phyloP scores from a whole-genome alignment of 2,329 filamentous ascomycete species.

The Sporothrix dimorphospora region DNA sequence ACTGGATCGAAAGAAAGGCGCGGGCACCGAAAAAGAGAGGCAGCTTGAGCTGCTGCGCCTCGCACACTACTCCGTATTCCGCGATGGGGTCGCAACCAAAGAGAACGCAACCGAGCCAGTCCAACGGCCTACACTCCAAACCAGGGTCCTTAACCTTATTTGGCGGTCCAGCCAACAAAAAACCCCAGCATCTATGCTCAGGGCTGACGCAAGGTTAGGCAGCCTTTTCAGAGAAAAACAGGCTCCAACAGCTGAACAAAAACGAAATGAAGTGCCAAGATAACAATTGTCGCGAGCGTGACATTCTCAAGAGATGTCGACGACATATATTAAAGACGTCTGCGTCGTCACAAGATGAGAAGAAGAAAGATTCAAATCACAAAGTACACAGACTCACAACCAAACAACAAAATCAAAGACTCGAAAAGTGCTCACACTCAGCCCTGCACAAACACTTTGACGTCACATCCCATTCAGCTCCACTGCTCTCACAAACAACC shows the following conservation, averaged over 20 bases:
- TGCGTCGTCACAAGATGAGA: neutral
- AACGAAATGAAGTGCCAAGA: neutral
- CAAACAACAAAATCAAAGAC: too few species aligned
- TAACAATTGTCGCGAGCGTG: neutral
- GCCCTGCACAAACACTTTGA: too few species aligned
- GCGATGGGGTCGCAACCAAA: neutral
- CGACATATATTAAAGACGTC: neutral
- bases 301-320: neutral
- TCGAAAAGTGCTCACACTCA: too few species aligned
- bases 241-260: neutral
- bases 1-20: neutral
- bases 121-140: neutral
- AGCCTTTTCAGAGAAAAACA: neutral
- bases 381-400: too few species aligned
- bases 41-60: neutral
- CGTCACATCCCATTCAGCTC: neutral
- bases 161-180: neutral
- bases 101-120: too few species aligned
- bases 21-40: neutral
- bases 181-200: neutral
- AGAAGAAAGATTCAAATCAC: neutral
- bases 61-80: neutral
- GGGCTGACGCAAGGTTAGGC: neutral
- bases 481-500: too few species aligned
- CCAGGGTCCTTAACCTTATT: neutral